Base-by-base conservation (phyloP, 192 early-diverging fungal genomes). In the Dimargaris cristalligena region DNA sequence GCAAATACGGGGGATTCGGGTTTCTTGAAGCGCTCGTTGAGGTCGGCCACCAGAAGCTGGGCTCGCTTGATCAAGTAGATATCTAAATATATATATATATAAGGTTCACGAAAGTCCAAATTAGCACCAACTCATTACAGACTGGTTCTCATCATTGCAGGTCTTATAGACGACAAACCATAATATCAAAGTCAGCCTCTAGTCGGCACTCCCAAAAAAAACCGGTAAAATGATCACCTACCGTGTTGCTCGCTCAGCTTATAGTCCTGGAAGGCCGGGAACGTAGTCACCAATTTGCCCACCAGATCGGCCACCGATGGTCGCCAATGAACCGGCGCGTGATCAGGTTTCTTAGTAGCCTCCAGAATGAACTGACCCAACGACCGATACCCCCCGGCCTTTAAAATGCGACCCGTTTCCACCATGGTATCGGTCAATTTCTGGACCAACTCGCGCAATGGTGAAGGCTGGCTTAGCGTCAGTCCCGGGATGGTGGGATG, bases 41-140 rank as follows among this genome's bases (percentile, higher is more conserved):
- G 63, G 31, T 80, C 80, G 38, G 75, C 77, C 3, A 77, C 80
- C 20, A 90, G 67, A 14, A 87, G 70, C 61, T 90, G 80, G 0
- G 88, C 84, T 67, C 85, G 83, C 56, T 86, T 87, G 67, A 87
- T 85, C 13, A 90, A 51, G 66, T 87, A 92, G 0, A 86, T 72
- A 0, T 47, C 59, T 29, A 74, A 33, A n/a, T n/a, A n/a, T n/a
- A n/a, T n/a, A n/a, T n/a, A n/a, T n/a, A n/a, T n/a, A n/a, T n/a
- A n/a, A n/a, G n/a, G n/a, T n/a, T n/a, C n/a, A n/a, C n/a, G n/a
- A n/a, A n/a, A n/a, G n/a, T n/a, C n/a, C n/a, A n/a, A n/a, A n/a
- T n/a, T n/a, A n/a, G n/a, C n/a, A n/a, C n/a, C n/a, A n/a, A n/a
- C n/a, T n/a, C n/a, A n/a, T n/a, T n/a, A n/a, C n/a, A n/a, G n/a